A percentile compares a stretch with the other conserved stretches of the same genome.
These are phyloP conservation scores for Amylocarpus encephaloides DNA, from an alignment of 2,329 filamentous ascomycete species.

Conservation along the genomic window DNA sequence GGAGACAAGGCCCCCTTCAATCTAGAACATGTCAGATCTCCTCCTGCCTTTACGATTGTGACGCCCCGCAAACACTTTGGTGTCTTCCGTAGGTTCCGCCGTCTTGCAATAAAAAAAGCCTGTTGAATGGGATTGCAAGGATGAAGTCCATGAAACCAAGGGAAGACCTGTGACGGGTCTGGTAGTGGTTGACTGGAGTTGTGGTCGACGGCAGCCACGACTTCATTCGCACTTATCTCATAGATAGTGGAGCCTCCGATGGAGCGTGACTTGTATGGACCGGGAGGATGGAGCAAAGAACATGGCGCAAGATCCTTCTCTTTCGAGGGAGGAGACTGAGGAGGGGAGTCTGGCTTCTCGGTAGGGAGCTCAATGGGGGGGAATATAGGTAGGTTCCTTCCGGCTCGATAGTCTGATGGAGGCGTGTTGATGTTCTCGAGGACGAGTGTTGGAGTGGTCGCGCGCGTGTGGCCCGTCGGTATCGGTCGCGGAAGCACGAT, in stretches of 20 bases:
- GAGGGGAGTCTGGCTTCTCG: constrained; percentile 53
- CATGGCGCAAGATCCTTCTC: constrained; percentile 49
- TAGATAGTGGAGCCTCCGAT: constrained; percentile 57
- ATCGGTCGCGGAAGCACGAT: constrained; percentile 31
- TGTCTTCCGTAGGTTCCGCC: constrained; percentile 61
- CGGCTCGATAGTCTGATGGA: constrained; percentile 31
- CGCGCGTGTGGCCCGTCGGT: constrained; percentile 30
- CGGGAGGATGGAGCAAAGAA: constrained; percentile 71
- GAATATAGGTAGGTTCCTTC: constrained; percentile 81
- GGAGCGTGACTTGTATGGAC: constrained; percentile 49
- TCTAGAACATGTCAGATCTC: constrained; percentile 65
- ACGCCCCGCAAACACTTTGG: constrained; percentile 75
- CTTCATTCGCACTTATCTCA: constrained; percentile 60
- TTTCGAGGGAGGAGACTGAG: constrained; percentile 57
- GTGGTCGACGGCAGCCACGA: constrained; percentile 70
- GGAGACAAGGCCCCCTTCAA: constrained; percentile 83
- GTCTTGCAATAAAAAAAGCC: constrained; percentile 78
- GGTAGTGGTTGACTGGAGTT: constrained; percentile 74
- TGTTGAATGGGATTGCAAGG: constrained; percentile 83
- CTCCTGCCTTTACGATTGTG: constrained; percentile 82
- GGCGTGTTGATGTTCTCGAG: constrained; percentile 46
- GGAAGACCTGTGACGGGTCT: constrained; percentile 80
- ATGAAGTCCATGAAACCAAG: constrained; percentile 92
- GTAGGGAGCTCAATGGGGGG: constrained; percentile 65
- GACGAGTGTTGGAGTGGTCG: constrained; percentile 44